These are phyloP conservation scores for Ogataea saltuana DNA, from an alignment of 805 yeast genomes.

Conservation along the genomic window DNA sequence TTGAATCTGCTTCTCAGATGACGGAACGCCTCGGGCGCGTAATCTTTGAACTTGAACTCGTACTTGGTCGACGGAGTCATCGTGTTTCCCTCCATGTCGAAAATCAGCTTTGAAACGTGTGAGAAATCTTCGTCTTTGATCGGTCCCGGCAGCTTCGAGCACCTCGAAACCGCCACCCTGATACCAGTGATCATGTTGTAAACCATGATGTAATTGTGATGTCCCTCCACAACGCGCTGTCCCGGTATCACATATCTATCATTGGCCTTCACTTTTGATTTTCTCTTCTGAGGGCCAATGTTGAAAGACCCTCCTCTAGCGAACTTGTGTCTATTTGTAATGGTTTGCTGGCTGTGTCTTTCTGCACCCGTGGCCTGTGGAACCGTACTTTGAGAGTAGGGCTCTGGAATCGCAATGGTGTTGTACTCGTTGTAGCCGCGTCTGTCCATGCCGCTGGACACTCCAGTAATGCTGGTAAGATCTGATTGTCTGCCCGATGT, in stretches of 20 bases:
- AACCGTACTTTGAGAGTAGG: constrained; percentile 23
- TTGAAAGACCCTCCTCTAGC: constrained; percentile 27
- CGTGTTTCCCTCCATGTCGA: constrained; percentile 84
- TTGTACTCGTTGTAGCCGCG: constrained; percentile 29
- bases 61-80: constrained; percentile 91
- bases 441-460: constrained; percentile 29
- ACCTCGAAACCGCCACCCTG: constrained; percentile 89
- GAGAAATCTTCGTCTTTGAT: constrained; percentile 70
- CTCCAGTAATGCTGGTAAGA: constrained; percentile 10
- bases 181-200: constrained; percentile 98
- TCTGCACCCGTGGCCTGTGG: constrained; percentile 22
- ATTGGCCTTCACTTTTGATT: constrained; percentile 27
- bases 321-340: constrained; percentile 21
- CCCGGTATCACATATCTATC: constrained; percentile 36
- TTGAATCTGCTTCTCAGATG: constrained; percentile 79
- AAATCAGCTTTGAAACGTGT: constrained; percentile 75
- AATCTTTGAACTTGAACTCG: constrained; percentile 96
- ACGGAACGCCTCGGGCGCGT: constrained; percentile 91
- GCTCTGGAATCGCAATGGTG: constrained; percentile 33
- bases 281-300: constrained; percentile 22
- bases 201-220: constrained; percentile 89
- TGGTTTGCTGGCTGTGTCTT: constrained; percentile 19
- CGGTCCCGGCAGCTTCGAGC: constrained; percentile 81
- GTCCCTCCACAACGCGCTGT: constrained; percentile 64
- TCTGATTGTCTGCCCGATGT: constrained; percentile 18